Conservation (phyloP, 176 grass and related monocot species). For the Typha latifolia region DNA sequence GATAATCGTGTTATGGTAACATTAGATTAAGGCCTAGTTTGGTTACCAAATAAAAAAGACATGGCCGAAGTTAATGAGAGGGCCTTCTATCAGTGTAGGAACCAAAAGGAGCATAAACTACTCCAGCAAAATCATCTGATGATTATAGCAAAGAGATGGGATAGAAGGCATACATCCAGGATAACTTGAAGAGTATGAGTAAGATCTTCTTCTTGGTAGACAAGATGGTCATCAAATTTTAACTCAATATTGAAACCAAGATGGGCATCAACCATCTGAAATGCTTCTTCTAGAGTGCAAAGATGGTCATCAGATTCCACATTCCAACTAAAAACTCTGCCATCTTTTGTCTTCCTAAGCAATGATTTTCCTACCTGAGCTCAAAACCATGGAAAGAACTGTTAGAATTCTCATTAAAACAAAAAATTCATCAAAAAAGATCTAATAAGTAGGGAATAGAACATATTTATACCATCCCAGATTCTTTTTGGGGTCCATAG, state of each 20-base stretch:
- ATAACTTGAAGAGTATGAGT: slow-evolving; percentile 38
- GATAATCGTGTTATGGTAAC: background rate
- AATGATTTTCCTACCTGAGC: slow-evolving; percentile 58
- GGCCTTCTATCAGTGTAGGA: no score
- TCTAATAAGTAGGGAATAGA: background rate
- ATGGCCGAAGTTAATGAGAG: no score
- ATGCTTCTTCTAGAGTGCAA: slow-evolving; percentile 72
- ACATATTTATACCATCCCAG: slow-evolving; percentile 41
- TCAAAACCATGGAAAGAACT: slow-evolving; percentile 2
- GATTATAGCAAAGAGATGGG: background rate
- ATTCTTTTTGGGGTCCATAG: slow-evolving; percentile 65
- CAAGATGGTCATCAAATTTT: slow-evolving; percentile 64
- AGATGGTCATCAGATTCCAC: slow-evolving; percentile 58
- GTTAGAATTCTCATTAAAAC: no score
- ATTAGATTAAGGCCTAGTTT: background rate
- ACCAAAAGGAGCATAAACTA: background rate
- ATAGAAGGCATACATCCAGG: slow-evolving; percentile 28
- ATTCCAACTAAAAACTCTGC: slow-evolving; percentile 58
- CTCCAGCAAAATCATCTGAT: background rate
- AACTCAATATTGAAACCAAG: slow-evolving; percentile 88
- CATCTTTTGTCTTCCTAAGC: slow-evolving; percentile 63
- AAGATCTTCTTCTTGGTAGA: slow-evolving; percentile 61
- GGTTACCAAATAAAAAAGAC: no score
- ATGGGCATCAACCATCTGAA: slow-evolving; percentile 51
- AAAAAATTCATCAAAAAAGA: background rate